Conservation (phyloP, 2,329 filamentous ascomycete genomes). For the Aspergillus japonicus region DNA sequence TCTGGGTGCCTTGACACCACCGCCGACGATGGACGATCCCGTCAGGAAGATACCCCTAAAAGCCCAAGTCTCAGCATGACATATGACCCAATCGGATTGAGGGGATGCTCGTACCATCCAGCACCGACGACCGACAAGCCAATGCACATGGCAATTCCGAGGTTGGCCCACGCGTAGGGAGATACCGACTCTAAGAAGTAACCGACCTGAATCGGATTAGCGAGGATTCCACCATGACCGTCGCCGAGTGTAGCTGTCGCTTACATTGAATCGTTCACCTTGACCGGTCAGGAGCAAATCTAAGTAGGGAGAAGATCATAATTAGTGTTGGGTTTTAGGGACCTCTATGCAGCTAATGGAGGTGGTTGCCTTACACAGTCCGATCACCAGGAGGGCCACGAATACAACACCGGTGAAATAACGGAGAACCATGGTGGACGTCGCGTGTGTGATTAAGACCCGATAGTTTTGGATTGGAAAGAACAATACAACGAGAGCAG, state of each 20-base stretch:
- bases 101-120: conserved; percentile 68
- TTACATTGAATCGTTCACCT: conserved; percentile 92
- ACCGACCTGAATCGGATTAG: conserved; percentile 63
- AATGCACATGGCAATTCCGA: conserved; percentile 92
- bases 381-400: conserved; percentile 69
- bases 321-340: conserved; percentile 17
- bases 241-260: conserved; percentile 26
- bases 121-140: conserved; percentile 94
- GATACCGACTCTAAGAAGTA: conserved; percentile 92
- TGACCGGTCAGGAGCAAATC: conserved; percentile 98
- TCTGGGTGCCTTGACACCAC: conserved; percentile 91
- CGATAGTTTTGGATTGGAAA: conserved; percentile 11
- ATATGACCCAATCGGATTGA: background rate
- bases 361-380: conserved; percentile 64
- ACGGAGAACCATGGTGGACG: conserved; percentile 63
- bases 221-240: conserved; percentile 11
- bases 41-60: conserved; percentile 97
- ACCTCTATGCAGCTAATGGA: conserved; percentile 6
- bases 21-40: conserved; percentile 93
- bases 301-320: conserved; percentile 40
- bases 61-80: conserved; percentile 17
- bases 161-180: conserved; percentile 86
- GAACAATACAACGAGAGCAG: conserved; percentile 15
- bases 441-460: conserved; percentile 19
- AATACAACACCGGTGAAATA: conserved; percentile 70